Conservation (phyloP, 1,284 basidiomycete species). For the Chondrostereum purpureum region DNA sequence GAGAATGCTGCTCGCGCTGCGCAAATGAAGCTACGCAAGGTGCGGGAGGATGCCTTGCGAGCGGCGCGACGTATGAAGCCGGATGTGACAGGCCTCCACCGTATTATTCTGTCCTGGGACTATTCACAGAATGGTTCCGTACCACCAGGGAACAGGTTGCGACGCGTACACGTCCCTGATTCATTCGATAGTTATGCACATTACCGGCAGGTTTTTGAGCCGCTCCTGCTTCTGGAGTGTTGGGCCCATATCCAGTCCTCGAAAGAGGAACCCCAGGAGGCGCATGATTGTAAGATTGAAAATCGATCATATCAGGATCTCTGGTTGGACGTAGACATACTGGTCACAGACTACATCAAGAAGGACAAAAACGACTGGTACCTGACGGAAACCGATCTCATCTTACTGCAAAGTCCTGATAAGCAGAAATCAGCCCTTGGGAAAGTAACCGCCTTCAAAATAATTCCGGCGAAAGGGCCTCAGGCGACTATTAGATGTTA, state of each 20-base stretch:
- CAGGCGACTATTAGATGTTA: constrained; percentile 47
- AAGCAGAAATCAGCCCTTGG: constrained; percentile 57
- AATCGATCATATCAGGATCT: constrained; percentile 64
- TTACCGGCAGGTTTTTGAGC: constrained; percentile 77
- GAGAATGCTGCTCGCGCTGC: constrained; percentile 28
- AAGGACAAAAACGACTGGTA: constrained; percentile 69
- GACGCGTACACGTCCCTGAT: constrained; percentile 49
- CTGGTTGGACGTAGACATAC: constrained; percentile 69
- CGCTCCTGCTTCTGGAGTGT: constrained; percentile 85
- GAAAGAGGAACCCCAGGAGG: constrained; percentile 56
- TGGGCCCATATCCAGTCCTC: constrained; percentile 86
- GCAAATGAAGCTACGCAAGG: constrained; percentile 40
- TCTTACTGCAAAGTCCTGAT: constrained; percentile 55
- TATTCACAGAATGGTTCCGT: constrained; percentile 63
- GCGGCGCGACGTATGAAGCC: constrained; percentile 74
- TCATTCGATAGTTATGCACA: constrained; percentile 61
- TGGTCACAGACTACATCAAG: constrained; percentile 47
- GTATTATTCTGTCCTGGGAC: constrained; percentile 82
- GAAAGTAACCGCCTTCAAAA: constrained; percentile 71
- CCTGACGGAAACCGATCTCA: constrained; percentile 75
- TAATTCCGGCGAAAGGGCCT: constrained; percentile 42
- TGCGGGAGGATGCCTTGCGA: constrained; percentile 56
- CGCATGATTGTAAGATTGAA: constrained; percentile 51
- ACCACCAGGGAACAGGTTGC: constrained; percentile 42
- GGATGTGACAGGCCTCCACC: constrained; percentile 76